phyloP scores from a whole-genome alignment of 2,329 filamentous ascomycete species.

The Colletotrichum cuscutae region DNA sequence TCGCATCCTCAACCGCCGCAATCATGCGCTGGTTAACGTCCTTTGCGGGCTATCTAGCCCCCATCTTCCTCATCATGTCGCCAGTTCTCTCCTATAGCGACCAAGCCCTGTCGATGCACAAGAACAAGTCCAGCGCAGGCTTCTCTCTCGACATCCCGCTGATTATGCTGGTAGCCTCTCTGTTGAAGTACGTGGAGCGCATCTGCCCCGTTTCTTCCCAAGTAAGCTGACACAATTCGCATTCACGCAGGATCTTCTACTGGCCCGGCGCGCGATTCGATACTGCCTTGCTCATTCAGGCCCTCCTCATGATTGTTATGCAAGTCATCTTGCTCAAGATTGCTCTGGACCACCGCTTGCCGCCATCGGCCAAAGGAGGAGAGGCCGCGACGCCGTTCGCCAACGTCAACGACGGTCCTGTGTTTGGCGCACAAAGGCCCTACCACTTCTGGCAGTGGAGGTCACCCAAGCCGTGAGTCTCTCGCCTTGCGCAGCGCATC shows the following conservation, averaged over 20 bases:
- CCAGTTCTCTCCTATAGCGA: constrained; percentile 74
- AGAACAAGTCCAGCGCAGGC: constrained; percentile 71
- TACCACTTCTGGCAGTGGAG: constrained; percentile 89
- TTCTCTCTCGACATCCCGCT: constrained; percentile 78
- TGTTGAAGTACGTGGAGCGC: constrained; percentile 63
- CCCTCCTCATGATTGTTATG: constrained; percentile 72
- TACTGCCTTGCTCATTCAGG: constrained; percentile 70
- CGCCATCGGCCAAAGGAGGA: constrained; percentile 68
- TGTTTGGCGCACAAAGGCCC: constrained; percentile 63
- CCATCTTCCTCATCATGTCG: constrained; percentile 71
- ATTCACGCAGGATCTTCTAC: constrained; percentile 72
- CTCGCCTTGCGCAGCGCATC: neutral
- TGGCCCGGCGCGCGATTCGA: constrained; percentile 76
- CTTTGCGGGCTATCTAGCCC: constrained; percentile 67
- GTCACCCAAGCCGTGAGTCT: constrained; percentile 70
- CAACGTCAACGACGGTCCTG: constrained; percentile 52
- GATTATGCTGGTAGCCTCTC: constrained; percentile 77
- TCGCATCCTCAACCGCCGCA: neutral
- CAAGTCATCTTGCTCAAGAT: constrained; percentile 74
- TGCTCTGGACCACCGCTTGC: constrained; percentile 74
- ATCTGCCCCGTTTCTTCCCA: neutral
- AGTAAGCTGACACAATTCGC: constrained; percentile 20
- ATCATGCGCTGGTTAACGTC: constrained; percentile 31
- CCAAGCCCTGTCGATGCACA: constrained; percentile 73
- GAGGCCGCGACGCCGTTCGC: constrained; percentile 72